Conservation (phyloP, 73 alveolate species). For the Tetrahymena malaccensis region DNA sequence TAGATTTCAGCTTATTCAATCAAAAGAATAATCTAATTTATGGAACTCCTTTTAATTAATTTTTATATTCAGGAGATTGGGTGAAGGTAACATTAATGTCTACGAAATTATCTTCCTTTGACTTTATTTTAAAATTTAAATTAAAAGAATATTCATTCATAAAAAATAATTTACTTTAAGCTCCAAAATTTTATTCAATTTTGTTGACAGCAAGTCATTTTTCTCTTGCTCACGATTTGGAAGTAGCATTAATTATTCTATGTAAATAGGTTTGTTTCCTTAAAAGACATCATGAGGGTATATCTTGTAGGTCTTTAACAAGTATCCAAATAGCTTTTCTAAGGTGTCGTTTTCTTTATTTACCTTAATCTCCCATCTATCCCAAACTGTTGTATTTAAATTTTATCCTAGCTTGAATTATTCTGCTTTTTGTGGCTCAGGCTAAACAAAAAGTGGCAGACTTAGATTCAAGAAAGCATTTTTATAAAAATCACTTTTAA, state of each 20-base stretch:
- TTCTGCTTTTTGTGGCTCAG: conserved; percentile 66
- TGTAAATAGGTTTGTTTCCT: not conserved
- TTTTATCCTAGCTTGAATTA: conserved; percentile 31
- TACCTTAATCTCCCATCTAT: conserved; percentile 47
- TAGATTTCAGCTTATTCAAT: too few species aligned
- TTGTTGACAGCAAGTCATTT: not conserved
- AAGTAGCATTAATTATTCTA: not conserved
- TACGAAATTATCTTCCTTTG: not conserved
- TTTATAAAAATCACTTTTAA: conserved; percentile 44
- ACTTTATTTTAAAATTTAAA: not conserved
- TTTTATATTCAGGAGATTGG: not conserved
- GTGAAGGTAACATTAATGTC: not conserved
- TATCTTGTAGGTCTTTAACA: conserved; percentile 32
- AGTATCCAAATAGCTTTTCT: conserved; percentile 33
- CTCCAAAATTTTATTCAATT: not conserved
- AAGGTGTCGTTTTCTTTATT: conserved; percentile 16
- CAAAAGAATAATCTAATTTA: not conserved
- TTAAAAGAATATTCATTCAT: not conserved
- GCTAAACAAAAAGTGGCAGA: conserved; percentile 50
- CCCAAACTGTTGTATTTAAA: conserved; percentile 57
- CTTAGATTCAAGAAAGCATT: conserved; percentile 73
- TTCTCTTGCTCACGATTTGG: not conserved
- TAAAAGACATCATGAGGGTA: not conserved
- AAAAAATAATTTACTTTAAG: not conserved
- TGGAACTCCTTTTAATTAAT: not conserved